Base-by-base conservation (phyloP, 2,329 filamentous ascomycete genomes). In the Onygena corvina region DNA sequence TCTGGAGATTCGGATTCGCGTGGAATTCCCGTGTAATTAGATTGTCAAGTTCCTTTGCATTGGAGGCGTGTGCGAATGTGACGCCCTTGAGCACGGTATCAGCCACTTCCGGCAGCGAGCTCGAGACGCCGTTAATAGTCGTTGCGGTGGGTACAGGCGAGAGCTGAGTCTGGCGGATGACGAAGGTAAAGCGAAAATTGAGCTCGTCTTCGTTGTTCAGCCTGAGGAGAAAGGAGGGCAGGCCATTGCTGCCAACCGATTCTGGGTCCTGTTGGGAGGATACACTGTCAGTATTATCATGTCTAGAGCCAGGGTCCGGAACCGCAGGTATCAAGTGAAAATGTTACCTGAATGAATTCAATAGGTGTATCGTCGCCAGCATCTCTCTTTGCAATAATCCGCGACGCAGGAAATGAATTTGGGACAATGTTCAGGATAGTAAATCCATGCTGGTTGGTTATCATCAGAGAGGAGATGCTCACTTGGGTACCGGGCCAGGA, bases 1-100 rank as follows among this genome's bases (percentile, higher is more conserved):
- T 96, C 71, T 98, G 92, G 50, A 98, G 73, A 61, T 98, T 98
- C 0, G 92, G 92, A 61, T 98, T 88, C 56, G 90, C 88, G 58
- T 96, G 88, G 60, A 98, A 96, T 66, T 98, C 92, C 58, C 89
- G 77, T 12, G 90, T 96, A 44, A 96, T 83, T 42, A 98, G 72
- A 57, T 92, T 95, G 61, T 96, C 92, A 48, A 98, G 79, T 60
- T 98, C 92, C 67, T 79, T 84, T 27, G 80, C 71, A 47, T 81
- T 94, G 0, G 89, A 86, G 35, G 86, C 90, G 65, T 90, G 90
- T 54, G 93, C 84, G 64, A 89, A 96, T 6, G 92, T 98, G 53
- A 98, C 75, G 47, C 90, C 88, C 52, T 83, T 88, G 60, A 98
- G 84, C 49, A 76, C 75, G 2, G 88, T 92, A 59, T 95, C 88